Percentiles rank a stretch among this genome's conserved stretches.
Conservation (phyloP, 2,329 filamentous ascomycete species). For the Fusarium udum region DNA sequence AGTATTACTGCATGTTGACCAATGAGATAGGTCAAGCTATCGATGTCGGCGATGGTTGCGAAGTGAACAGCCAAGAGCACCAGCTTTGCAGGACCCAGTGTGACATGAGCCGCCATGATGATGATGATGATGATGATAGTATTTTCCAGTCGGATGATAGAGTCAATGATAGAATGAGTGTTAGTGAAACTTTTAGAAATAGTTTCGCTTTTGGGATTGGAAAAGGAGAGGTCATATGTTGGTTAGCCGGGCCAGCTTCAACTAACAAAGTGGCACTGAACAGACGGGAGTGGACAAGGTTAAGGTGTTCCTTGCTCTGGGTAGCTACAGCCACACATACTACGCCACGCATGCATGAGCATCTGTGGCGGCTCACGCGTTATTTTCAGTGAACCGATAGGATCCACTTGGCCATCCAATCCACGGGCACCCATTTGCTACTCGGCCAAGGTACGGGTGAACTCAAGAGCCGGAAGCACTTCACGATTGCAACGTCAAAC, state of each 20-base stretch:
- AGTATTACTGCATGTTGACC: constrained; percentile 66
- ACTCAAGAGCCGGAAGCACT: constrained; percentile 36
- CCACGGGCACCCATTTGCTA: constrained; percentile 38
- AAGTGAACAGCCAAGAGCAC: constrained; percentile 78
- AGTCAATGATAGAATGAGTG: neutral
- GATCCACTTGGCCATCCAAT: constrained; percentile 33
- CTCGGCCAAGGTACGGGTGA: constrained; percentile 42
- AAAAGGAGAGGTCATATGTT: constrained; percentile 4
- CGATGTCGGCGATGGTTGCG: constrained; percentile 72
- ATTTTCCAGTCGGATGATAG: neutral
- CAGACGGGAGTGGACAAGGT: neutral
- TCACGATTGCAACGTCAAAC: constrained; percentile 37
- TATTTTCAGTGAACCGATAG: constrained; percentile 14
- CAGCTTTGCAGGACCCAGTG: constrained; percentile 72
- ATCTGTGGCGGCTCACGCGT: neutral
- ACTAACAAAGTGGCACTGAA: constrained; percentile 30
- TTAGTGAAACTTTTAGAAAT: neutral
- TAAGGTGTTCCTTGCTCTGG: neutral
- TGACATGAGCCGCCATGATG: constrained; percentile 38
- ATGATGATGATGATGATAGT: neutral
- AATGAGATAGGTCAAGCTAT: constrained; percentile 68
- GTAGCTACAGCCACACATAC: constrained; percentile 18
- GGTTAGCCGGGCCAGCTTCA: neutral
- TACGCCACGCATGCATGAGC: neutral
- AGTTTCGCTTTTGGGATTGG: neutral